A percentile compares a stretch with the other conserved stretches of the same genome.
phyloP scores from a whole-genome alignment of 768 basidiomycete genomes.

The Hygrophorus pudorinus region DNA sequence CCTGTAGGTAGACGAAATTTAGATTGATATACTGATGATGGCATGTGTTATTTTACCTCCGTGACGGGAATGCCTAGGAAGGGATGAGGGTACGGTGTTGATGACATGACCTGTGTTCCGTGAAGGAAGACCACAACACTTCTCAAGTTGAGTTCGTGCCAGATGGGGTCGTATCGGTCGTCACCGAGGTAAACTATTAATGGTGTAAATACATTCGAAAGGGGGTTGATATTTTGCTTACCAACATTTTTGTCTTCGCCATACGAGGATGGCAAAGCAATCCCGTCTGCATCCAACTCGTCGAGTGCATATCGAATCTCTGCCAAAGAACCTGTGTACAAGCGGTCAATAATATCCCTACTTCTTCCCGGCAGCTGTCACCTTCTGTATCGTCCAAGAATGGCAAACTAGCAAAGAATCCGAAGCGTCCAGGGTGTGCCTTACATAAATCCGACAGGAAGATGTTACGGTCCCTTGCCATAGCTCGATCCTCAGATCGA shows the following conservation, averaged over 20 bases:
- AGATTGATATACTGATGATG: slow-evolving; percentile 3
- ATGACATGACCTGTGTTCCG: slow-evolving; percentile 56
- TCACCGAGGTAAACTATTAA: slow-evolving; percentile 57
- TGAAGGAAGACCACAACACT: slow-evolving; percentile 61
- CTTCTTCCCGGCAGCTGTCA: slow-evolving; percentile 12
- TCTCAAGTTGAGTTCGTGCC: slow-evolving; percentile 58
- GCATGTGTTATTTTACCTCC: slow-evolving; percentile 34
- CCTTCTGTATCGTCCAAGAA: slow-evolving; percentile 55
- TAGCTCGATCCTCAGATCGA: slow-evolving; percentile 28
- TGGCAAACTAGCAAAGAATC: slow-evolving; percentile 61
- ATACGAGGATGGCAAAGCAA: slow-evolving; percentile 60
- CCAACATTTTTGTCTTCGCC: slow-evolving; percentile 46
- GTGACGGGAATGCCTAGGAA: slow-evolving; percentile 58
- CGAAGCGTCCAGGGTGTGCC: slow-evolving; percentile 46
- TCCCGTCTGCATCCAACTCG: slow-evolving; percentile 49
- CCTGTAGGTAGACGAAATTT: slow-evolving; percentile 31
- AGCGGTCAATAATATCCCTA: neutral
- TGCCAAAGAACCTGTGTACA: slow-evolving; percentile 36
- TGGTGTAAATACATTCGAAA: neutral
- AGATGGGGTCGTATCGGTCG: slow-evolving; percentile 52
- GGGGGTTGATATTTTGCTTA: slow-evolving; percentile 18
- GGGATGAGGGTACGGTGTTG: slow-evolving; percentile 52
- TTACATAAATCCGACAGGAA: slow-evolving; percentile 37
- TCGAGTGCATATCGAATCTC: slow-evolving; percentile 59
- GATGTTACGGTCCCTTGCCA: slow-evolving; percentile 38